phyloP scores from a whole-genome alignment of 2,329 filamentous ascomycete genomes.

The Epichloe bromicola region DNA sequence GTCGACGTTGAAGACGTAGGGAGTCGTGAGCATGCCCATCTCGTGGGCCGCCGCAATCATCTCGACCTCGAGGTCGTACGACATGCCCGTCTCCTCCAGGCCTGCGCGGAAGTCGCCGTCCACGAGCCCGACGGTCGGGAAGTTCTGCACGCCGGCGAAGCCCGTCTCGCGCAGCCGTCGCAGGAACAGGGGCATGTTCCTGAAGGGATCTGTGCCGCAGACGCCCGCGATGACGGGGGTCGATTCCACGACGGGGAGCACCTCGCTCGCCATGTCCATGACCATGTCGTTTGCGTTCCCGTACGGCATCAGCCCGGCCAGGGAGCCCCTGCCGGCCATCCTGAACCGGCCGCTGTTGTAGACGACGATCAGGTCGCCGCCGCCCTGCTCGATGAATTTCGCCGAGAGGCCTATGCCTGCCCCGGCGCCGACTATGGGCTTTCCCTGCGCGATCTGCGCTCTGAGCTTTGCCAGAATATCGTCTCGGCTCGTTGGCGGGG shows the following conservation, averaged over 20 bases:
- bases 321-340: conserved; percentile 57
- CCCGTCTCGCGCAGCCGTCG: conserved; percentile 46
- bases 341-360: conserved; percentile 62
- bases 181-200: conserved; percentile 47
- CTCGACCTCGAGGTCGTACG: conserved; percentile 52
- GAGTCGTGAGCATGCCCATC: conserved; percentile 51
- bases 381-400: conserved; percentile 56
- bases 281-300: conserved; percentile 59
- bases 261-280: conserved; percentile 55
- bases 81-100: conserved; percentile 62
- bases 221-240: conserved; percentile 59
- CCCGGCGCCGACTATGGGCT: conserved; percentile 54
- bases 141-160: conserved; percentile 60
- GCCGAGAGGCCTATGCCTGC: conserved; percentile 58
- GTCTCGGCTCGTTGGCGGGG: conserved; percentile 41
- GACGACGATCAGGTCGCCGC: conserved; percentile 56
- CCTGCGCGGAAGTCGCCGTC: conserved; percentile 55
- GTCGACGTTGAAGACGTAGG: conserved; percentile 53
- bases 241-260: conserved; percentile 49
- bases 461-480: conserved; percentile 43
- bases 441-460: conserved; percentile 38
- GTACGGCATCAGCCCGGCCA: conserved; percentile 60
- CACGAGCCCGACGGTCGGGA: conserved; percentile 59
- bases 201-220: conserved; percentile 58
- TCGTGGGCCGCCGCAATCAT: conserved; percentile 48